Evolutionary conservation across 2,329 filamentous ascomycete genomes (phyloP), one percentile per base, ranked within the genome.

Genomic region (Arthrocladium fulminans): DNA sequence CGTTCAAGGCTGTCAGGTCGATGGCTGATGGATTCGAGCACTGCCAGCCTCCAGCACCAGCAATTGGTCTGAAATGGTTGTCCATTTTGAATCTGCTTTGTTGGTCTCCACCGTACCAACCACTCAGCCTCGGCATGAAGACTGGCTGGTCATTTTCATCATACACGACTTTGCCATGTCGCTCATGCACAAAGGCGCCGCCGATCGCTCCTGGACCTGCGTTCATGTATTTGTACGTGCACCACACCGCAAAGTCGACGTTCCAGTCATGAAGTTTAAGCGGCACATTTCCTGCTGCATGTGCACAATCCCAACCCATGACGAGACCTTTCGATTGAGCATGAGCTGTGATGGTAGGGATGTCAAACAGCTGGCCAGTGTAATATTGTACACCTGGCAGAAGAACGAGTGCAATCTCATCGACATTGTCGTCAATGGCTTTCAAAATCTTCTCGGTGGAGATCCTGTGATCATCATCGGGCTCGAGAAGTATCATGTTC

Each of bases 221-320:
- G 62, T 94, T 94, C 63, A 94, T 77, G 68, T 95, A 95, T 69
- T 95, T 96, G 74, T 95, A 96, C n/a, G 83, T 89, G 67, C 88
- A 95, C 88, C 88, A 95, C 49, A 79, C 85, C 12, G 89, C 88
- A 60, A 94, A 94, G 64, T 95, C 89, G 23, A 94, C 87, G 56
- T 86, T 77, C 88, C 88, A 95, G 59, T 90, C 86, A 65, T 94
- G 88, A 15, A 95, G 73, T 50, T 74, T 67, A n/a, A 95, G 67
- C 38, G 84, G 80, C 1, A 94, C 86, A 61, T 96, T 96, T 25
- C 88, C 88, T 17, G 78, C 85, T 0, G 87, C 86, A 64, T 94
- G 88, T 0, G 88, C 88, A 15, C 92, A 80, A 62, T 94, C 88
- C 88, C 88, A 94, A 20, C 87, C 87, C 3, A 92, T 80, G 1